Base-by-base conservation (phyloP, 2,329 filamentous ascomycete species). In the Fusarium denticulatum region DNA sequence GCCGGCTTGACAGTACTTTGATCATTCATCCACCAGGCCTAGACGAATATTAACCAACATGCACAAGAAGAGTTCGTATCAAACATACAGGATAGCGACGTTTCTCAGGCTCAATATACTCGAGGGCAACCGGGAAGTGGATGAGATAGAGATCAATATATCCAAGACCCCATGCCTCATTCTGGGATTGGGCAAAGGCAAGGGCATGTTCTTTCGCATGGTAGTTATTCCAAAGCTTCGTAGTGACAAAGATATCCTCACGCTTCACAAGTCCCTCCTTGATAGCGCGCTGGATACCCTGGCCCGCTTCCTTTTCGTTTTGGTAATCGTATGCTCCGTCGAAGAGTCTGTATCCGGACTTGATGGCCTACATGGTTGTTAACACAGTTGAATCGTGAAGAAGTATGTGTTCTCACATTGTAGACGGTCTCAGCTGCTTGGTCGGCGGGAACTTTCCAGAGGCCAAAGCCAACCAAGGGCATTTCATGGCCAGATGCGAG, bases 221-320 rank as follows among this genome's bases (percentile, higher is more conserved):
- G 88, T 95, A 96, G 79, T 91, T 91, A 86, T 95, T 95, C 94
- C 94, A 97, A 57, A 97, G 91, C 87, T 97, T 97, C 82, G 92
- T 94, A 72, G 95, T 93, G 80, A 97, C 89, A 88, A 97, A 97
- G 80, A 97, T 91, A 37, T 97, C 94, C 82, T 93, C 90, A 65
- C 93, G 82, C 57, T 91, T 90, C 16, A 93, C 86, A 52, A 91
- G 87, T 37, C 88, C 88, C 69, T 91, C 86, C 13, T 79, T 78
- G 75, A 88, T 87, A 52, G 86, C 87, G 46, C 82, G 87, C 74
- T 86, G 88, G 78, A 93, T 89, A 26, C 89, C 92, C 72, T 86
- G 82, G 18, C 91, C 92, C 1, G 92, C 90, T 60, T 91, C 90
- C 61, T 86, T 86, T 80, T 93, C 91, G 65, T 92, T 94, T 62